Percentiles rank a stretch among this genome's conserved stretches.
Conservation (phyloP, 495 filamentous ascomycete species). For the Jackrogersella multiformis region DNA sequence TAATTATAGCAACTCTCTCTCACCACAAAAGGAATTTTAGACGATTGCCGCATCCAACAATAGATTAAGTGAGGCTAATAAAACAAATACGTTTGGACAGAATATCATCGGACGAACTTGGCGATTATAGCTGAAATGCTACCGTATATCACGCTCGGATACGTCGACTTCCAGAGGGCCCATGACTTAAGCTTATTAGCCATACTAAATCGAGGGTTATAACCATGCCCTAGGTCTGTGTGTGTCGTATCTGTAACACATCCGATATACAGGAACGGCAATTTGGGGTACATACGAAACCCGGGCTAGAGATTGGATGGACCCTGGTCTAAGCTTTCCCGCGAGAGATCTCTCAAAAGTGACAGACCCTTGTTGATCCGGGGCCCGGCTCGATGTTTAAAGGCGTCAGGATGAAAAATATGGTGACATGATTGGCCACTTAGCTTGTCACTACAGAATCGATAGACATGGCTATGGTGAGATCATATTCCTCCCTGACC, state of each 20-base stretch:
- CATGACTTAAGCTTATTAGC: conserved; percentile 6
- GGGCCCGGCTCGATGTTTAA: neutral
- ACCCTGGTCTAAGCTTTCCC: conserved; percentile 15
- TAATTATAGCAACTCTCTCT: neutral
- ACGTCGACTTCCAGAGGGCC: conserved; percentile 21
- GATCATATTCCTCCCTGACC: conserved; percentile 9
- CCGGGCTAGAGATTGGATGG: conserved; percentile 6
- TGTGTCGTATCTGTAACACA: conserved; percentile 42
- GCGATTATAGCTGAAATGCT: neutral
- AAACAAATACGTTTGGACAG: conserved; percentile 19
- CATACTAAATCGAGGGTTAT: conserved; percentile 6
- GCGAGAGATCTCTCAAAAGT: conserved; percentile 28
- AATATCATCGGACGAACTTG: conserved; percentile 29
- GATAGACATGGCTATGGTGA: neutral
- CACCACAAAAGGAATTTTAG: neutral
- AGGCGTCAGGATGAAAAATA: conserved; percentile 8
- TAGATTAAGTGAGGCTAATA: neutral
- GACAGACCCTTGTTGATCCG: conserved; percentile 30
- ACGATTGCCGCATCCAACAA: neutral
- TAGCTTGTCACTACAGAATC: neutral
- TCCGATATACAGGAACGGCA: conserved; percentile 34
- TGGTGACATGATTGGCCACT: conserved; percentile 18
- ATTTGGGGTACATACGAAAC: conserved; percentile 33
- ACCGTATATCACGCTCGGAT: conserved; percentile 26
- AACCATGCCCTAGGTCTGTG: conserved; percentile 26